Conservation (phyloP, 75 land plant species). For the Isoetes taiwanensis region DNA sequence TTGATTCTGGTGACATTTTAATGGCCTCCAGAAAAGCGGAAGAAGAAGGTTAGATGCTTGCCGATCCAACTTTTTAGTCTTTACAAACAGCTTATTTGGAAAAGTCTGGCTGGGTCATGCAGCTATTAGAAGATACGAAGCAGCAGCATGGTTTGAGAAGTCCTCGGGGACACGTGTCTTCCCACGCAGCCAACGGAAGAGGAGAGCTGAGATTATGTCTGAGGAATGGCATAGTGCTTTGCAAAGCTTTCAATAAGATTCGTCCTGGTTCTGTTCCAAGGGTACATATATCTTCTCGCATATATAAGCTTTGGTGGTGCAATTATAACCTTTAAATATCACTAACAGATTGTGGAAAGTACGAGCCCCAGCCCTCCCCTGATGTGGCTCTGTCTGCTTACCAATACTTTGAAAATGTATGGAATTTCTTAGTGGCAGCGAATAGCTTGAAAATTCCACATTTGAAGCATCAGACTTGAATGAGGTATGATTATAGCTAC, state of each 20-base stretch:
- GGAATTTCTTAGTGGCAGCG: conserved; percentile 71
- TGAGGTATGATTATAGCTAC: no score
- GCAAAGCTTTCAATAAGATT: conserved; percentile 65
- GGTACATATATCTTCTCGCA: conserved; percentile 23
- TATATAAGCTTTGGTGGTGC: no score
- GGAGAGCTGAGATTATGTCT: conserved; percentile 65
- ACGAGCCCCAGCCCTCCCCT: conserved; percentile 41
- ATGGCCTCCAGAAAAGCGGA: no score
- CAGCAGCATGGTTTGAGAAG: conserved; percentile 72
- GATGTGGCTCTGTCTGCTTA: conserved; percentile 79
- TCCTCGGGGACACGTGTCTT: conserved; percentile 48
- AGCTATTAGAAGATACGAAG: conserved; percentile 67
- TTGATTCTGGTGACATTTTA: no score
- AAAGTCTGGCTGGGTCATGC: no score
- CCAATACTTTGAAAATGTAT: conserved; percentile 88
- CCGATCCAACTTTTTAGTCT: no score
- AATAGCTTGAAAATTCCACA: conserved; percentile 63
- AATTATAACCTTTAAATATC: no score
- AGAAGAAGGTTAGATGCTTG: no score
- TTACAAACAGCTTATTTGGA: no score
- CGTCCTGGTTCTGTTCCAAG: conserved; percentile 74
- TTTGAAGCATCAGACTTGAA: conserved; percentile 92
- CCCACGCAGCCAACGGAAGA: conserved; percentile 73
- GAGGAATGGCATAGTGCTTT: conserved; percentile 71
- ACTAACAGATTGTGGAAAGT: conserved; percentile 66